Evolutionary conservation across 306 rosid genomes (phyloP).

Genomic region (Castanea mollissima): DNA sequence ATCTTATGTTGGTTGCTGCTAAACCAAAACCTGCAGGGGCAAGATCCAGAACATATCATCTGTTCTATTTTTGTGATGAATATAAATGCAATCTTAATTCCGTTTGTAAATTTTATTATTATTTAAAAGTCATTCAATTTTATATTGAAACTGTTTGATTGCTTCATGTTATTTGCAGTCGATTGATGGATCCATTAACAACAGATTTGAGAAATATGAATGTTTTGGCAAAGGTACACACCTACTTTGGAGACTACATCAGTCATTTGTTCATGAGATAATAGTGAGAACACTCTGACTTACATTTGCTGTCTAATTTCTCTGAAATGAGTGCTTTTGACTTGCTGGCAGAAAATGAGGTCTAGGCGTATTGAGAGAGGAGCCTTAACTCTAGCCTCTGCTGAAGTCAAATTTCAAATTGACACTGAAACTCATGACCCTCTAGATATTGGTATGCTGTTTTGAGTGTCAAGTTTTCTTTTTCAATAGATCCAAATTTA

Average conservation of each 20-base stretch:
- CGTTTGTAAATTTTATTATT: slow-evolving; percentile 2
- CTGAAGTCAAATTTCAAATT: slow-evolving; percentile 97
- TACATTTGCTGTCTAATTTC: slow-evolving; percentile 19
- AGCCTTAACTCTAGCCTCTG: slow-evolving; percentile 98
- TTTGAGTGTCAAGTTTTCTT: not conserved
- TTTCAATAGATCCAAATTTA: not conserved
- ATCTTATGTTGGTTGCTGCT: not conserved
- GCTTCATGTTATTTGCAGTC: slow-evolving; percentile 52
- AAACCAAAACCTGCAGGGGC: not conserved
- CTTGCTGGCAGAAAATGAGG: slow-evolving; percentile 76
- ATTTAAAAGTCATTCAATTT: not conserved
- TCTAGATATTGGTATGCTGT: slow-evolving; percentile 82
- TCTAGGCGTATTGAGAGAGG: slow-evolving; percentile 90
- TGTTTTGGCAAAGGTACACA: slow-evolving; percentile 84
- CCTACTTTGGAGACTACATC: slow-evolving; percentile 15
- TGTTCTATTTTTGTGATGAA: not conserved
- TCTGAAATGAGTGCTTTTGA: slow-evolving; percentile 27
- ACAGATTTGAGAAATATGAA: slow-evolving; percentile 92
- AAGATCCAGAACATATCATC: not conserved
- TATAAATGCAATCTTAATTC: slow-evolving; percentile 3
- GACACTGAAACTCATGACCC: slow-evolving; percentile 99
- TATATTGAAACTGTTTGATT: slow-evolving; percentile 8
- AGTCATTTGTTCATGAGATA: slow-evolving; percentile 1
- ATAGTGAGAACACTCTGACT: slow-evolving; percentile 6
- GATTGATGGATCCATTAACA: slow-evolving; percentile 92